Evolutionary conservation across 345 rosid species (phyloP).

Genomic region (Arabidopsis arenosa): DNA sequence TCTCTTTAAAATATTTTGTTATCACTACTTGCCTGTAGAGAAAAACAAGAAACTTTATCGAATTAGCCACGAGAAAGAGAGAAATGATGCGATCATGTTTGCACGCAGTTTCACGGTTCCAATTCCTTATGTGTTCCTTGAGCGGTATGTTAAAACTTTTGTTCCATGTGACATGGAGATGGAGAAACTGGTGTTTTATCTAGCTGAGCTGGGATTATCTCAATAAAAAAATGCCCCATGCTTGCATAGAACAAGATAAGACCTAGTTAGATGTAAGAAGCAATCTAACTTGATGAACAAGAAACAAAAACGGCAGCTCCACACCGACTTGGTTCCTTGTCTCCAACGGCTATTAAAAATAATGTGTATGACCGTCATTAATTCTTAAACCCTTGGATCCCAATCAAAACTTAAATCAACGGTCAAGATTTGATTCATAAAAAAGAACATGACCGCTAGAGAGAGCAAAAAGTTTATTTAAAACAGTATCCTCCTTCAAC

Average conservation of each 20-base stretch:
- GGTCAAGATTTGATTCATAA: neutral
- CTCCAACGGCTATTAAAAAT: conserved; percentile 27
- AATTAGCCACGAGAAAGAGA: neutral
- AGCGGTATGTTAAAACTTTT: conserved; percentile 74
- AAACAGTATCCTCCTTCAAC: conserved; percentile 7
- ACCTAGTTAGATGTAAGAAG: too few species aligned
- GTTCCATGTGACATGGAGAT: conserved; percentile 56
- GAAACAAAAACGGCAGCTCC: neutral
- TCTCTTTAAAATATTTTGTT: too few species aligned
- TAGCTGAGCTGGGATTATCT: conserved; percentile 47
- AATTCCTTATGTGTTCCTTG: conserved; percentile 78
- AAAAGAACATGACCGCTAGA: conserved; percentile 23
- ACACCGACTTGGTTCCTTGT: neutral
- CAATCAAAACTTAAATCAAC: conserved; percentile 2
- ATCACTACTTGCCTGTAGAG: too few species aligned
- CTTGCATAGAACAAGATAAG: too few species aligned
- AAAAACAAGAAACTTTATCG: too few species aligned
- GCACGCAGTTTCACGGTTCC: conserved; percentile 88
- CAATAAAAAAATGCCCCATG: too few species aligned
- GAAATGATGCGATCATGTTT: conserved; percentile 57
- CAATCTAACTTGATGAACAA: too few species aligned
- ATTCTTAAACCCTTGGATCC: conserved; percentile 6
- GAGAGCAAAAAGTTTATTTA: neutral
- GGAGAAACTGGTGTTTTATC: conserved; percentile 66
- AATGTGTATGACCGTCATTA: neutral